Evolutionary conservation across 2,329 filamentous ascomycete genomes (phyloP), one percentile per base, ranked within the genome.

Genomic region (Ilyonectria sp.): DNA sequence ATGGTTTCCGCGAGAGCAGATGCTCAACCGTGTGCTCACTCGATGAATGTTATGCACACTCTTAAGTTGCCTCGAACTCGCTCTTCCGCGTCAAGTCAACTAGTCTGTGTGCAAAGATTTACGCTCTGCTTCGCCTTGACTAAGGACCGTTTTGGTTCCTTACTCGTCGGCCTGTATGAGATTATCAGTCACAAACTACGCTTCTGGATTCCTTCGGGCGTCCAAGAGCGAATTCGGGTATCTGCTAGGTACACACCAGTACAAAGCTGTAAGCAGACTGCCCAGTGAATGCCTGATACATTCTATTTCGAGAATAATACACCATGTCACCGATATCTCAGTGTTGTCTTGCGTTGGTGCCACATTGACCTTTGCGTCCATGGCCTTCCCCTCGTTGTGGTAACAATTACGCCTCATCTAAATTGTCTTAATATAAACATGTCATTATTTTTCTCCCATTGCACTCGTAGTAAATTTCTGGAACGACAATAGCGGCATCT

Each of bases 101-200:
- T 91, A 96, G 94, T 97, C 94, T 93, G 90, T 91, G 92, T 97
- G 94, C 94, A 93, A 86, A 97, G 87, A 97, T 88, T 65, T 82
- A 89, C 76, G 80, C 83, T 81, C 81, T 79, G 74, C 78, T 78
- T 74, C 74, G 80, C 82, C 81, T 79, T 81, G 82, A 80, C 78
- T 76, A 67, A 72, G 75, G 72, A 75, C 81, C 88, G 88, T 90
- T 85, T 89, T 90, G 88, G 81, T 70, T 75, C 62, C 69, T 73
- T 58, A 57, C 72, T 78, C 69, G 71, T 61, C 60, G 75, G 76
- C 69, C 50, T 72, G 76, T 69, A 72, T 74, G 78, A 78, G 77
- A 76, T 73, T 73, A 69, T 80, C 80, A 76, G 65, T 65, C 72
- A 70, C 68, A 65, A 60, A 61, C 67, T 72, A 58, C 69, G 60